A percentile compares a stretch with the other conserved stretches of the same genome.
These are phyloP conservation scores for Aureobasidium sp. DNA, from an alignment of 2,329 filamentous ascomycete genomes.

Conservation along the genomic window DNA sequence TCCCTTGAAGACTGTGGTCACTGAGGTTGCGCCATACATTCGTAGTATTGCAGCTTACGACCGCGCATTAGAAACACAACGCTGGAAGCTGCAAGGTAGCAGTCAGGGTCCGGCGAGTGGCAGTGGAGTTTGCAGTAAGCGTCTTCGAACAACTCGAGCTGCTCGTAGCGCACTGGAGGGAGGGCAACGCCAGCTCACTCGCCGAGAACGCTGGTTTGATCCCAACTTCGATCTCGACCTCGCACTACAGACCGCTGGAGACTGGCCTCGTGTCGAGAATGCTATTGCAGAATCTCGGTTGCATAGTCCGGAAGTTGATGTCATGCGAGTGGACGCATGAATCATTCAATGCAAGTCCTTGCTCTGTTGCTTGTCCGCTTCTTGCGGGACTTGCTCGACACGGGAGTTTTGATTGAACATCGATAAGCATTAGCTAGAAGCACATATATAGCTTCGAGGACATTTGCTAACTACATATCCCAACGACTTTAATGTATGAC, in stretches of 20 bases:
- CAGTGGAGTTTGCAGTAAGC: constrained; percentile 36
- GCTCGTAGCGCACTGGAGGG: constrained; percentile 73
- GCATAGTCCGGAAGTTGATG: neutral
- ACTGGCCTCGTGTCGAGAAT: constrained; percentile 29
- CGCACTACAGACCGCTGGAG: constrained; percentile 56
- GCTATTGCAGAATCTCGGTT: neutral
- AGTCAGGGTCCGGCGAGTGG: constrained; percentile 23
- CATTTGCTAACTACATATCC: too few relatives aligned
- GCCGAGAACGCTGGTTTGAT: constrained; percentile 67
- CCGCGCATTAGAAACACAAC: constrained; percentile 59
- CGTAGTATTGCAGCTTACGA: constrained; percentile 77
- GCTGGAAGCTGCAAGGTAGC: constrained; percentile 52
- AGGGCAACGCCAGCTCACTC: constrained; percentile 55
- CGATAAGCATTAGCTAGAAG: too few relatives aligned
- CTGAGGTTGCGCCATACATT: constrained; percentile 86
- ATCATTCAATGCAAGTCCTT: neutral
- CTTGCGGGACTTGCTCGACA: too few relatives aligned
- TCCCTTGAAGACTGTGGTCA: constrained; percentile 55
- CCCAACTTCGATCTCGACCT: constrained; percentile 50
- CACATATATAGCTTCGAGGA: too few relatives aligned
- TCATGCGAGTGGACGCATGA: neutral
- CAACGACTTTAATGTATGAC: too few relatives aligned
- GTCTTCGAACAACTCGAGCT: constrained; percentile 63
- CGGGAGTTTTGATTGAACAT: too few relatives aligned
- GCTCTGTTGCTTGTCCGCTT: neutral